Evolutionary conservation across 2,329 filamentous ascomycete genomes (phyloP).

Genomic region (Hymenoscyphus fraxineus): DNA sequence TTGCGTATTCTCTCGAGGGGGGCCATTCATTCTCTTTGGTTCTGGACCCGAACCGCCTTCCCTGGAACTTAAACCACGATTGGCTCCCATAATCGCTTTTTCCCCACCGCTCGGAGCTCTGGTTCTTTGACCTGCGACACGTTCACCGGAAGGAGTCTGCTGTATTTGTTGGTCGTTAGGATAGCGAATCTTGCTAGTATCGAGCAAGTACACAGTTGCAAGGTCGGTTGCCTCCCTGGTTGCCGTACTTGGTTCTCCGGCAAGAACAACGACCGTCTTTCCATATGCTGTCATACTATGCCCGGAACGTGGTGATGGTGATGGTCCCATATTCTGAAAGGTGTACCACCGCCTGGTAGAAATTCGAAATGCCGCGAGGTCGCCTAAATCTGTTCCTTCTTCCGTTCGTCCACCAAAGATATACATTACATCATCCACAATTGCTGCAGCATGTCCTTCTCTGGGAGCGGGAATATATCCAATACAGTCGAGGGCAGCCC

Average conservation of each 20-base stretch:
- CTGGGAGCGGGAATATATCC: slow-evolving; percentile 92
- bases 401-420: slow-evolving; percentile 95
- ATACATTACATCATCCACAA: slow-evolving; percentile 99
- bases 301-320: slow-evolving; percentile 86
- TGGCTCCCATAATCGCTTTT: slow-evolving; percentile 26
- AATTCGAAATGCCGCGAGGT: slow-evolving; percentile 81
- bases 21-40: slow-evolving; percentile 43
- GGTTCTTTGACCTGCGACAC: slow-evolving; percentile 38
- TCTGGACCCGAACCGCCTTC: slow-evolving; percentile 38
- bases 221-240: slow-evolving; percentile 78
- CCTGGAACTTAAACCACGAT: slow-evolving; percentile 29
- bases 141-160: slow-evolving; percentile 39
- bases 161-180: slow-evolving; percentile 63
- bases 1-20: slow-evolving; percentile 42
- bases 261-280: slow-evolving; percentile 87
- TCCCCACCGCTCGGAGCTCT: slow-evolving; percentile 40
- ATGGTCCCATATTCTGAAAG: slow-evolving; percentile 98
- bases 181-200: slow-evolving; percentile 95
- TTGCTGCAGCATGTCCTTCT: slow-evolving; percentile 88
- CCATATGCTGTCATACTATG: slow-evolving; percentile 97
- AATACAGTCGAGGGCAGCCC: slow-evolving; percentile 90
- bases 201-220: slow-evolving; percentile 83
- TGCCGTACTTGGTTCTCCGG: slow-evolving; percentile 89
- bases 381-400: slow-evolving; percentile 86
- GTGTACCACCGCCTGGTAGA: slow-evolving; percentile 93